phyloP scores from a whole-genome alignment of 345 rosid genomes.

The Rubroshorea leprosula region DNA sequence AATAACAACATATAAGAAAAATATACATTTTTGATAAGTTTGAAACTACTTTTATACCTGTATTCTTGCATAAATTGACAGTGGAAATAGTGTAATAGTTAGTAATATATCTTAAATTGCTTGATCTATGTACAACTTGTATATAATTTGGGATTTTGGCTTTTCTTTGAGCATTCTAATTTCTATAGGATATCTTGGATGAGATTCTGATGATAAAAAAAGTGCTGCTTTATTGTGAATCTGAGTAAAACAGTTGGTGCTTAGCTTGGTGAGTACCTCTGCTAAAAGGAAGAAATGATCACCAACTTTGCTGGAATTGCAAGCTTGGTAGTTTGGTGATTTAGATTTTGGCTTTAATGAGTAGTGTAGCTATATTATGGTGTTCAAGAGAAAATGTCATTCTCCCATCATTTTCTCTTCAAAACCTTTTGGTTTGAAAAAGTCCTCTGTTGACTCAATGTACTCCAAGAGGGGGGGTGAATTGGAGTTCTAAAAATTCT shows the following conservation, averaged over 20 bases:
- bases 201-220: constrained; percentile 1
- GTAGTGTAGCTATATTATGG: constrained; percentile 5
- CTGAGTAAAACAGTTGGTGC: constrained; percentile 25
- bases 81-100: too few relatives aligned
- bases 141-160: too few relatives aligned
- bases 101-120: too few relatives aligned
- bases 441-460: too few relatives aligned
- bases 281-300: background rate
- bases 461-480: too few relatives aligned
- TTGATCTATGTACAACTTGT: too few relatives aligned
- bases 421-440: too few relatives aligned
- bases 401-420: constrained; percentile 8
- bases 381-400: background rate
- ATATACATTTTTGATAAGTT: constrained; percentile 3
- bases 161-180: too few relatives aligned
- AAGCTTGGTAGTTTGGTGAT: constrained; percentile 27
- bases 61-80: too few relatives aligned
- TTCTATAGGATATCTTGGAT: too few relatives aligned
- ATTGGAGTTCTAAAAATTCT: too few relatives aligned
- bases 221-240: constrained; percentile 27
- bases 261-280: background rate
- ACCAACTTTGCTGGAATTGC: constrained; percentile 40
- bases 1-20: constrained; percentile 14
- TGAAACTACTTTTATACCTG: too few relatives aligned
- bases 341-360: constrained; percentile 12